Conservation (phyloP, 306 rosid species). For the Ceratonia siliqua region DNA sequence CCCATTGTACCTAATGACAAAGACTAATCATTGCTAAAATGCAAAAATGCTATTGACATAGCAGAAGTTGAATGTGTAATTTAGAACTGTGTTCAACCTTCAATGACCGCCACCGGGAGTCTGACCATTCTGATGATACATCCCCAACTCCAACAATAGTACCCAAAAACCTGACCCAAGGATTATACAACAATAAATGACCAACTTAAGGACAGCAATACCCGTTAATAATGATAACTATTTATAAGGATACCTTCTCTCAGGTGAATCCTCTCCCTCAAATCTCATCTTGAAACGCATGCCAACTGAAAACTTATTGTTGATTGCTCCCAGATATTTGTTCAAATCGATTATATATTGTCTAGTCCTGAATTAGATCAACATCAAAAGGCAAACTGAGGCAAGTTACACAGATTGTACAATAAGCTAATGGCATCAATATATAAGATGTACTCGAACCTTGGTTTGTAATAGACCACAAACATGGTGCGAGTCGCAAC, state of each 20-base stretch:
- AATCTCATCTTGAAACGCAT: conserved; percentile 82
- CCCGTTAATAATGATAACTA: neutral
- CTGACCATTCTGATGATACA: conserved; percentile 56
- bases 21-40: neutral
- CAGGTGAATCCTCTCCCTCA: conserved; percentile 79
- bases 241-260: conserved; percentile 56
- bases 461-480: conserved; percentile 81
- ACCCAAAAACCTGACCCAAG: conserved; percentile 63
- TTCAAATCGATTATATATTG: conserved; percentile 67
- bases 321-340: conserved; percentile 66
- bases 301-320: conserved; percentile 53
- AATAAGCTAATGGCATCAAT: neutral
- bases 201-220: conserved; percentile 4
- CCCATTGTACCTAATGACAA: conserved; percentile 75
- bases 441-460: conserved; percentile 44
- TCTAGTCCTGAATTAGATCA: conserved; percentile 52
- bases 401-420: neutral
- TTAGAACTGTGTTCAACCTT: conserved; percentile 49
- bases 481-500: conserved; percentile 58
- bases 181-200: neutral
- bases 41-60: neutral
- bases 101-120: conserved; percentile 75
- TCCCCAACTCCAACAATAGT: conserved; percentile 72
- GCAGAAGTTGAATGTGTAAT: neutral
- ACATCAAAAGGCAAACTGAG: neutral